A percentile compares a stretch with the other conserved stretches of the same genome.
Conservation (phyloP, 495 filamentous ascomycete species). For the Rhypophila decipiens region DNA sequence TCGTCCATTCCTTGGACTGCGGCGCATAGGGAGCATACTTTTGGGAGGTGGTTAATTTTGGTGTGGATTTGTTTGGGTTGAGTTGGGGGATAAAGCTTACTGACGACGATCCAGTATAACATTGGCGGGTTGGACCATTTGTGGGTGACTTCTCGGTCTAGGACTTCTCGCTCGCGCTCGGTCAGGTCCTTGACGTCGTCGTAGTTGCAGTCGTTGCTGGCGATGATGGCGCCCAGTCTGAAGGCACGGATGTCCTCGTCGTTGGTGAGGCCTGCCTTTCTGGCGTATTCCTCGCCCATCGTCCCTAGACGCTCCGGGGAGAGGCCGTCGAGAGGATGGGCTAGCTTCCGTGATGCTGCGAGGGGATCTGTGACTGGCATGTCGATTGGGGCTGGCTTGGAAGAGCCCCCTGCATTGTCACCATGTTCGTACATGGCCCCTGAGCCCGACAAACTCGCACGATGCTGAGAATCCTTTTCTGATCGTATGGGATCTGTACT, state of each 20-base stretch:
- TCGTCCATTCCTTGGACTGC: conserved; percentile 65
- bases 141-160: conserved; percentile 57
- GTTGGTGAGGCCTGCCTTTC: conserved; percentile 55
- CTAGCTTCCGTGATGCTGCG: conserved; percentile 37
- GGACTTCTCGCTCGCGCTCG: conserved; percentile 48
- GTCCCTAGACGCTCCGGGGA: conserved; percentile 51
- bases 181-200: conserved; percentile 50
- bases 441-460: neutral
- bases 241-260: conserved; percentile 63
- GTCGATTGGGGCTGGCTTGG: neutral
- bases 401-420: neutral
- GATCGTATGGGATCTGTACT: neutral
- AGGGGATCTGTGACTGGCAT: neutral
- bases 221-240: conserved; percentile 63
- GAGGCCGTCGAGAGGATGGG: conserved; percentile 64
- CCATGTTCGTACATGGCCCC: neutral
- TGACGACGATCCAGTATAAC: conserved; percentile 62
- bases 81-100: conserved; percentile 13
- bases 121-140: conserved; percentile 66
- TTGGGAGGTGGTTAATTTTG: no score
- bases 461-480: neutral
- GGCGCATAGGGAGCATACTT: conserved; percentile 38
- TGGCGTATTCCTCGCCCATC: conserved; percentile 61
- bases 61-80: no score
- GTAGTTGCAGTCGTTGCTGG: conserved; percentile 38